phyloP scores from a whole-genome alignment of 352 stramenopile species.

The Phytophthora gonapodyides region DNA sequence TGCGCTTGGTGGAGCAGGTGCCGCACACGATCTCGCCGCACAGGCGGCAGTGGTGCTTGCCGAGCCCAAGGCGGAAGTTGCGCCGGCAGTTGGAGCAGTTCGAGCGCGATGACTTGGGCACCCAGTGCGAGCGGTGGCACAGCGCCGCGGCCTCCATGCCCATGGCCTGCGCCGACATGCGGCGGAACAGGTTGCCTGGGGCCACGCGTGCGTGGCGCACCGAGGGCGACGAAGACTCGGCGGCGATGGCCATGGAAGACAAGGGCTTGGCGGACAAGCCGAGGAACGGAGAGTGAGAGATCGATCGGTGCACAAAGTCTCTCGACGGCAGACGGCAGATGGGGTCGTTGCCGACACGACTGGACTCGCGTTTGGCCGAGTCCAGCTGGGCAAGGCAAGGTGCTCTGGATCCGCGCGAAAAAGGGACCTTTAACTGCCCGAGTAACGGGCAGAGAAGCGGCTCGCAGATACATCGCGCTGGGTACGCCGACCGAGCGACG shows the following conservation, averaged over 20 bases:
- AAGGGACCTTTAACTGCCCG: slow-evolving; percentile 20
- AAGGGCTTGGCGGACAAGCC: slow-evolving; percentile 4
- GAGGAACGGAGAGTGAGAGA: slow-evolving; percentile 28
- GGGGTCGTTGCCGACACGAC: not conserved
- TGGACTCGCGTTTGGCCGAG: no score
- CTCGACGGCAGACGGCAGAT: slow-evolving; percentile 15
- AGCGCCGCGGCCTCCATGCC: slow-evolving; percentile 71
- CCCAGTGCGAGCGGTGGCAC: slow-evolving; percentile 76
- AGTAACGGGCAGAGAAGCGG: slow-evolving; percentile 25
- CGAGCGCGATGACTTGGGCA: slow-evolving; percentile 69
- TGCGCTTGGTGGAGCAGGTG: slow-evolving; percentile 70
- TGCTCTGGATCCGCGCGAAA: slow-evolving; percentile 12
- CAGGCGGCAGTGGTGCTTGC: slow-evolving; percentile 80
- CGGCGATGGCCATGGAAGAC: slow-evolving; percentile 21
- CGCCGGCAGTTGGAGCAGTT: slow-evolving; percentile 70
- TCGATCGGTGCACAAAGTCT: slow-evolving; percentile 2
- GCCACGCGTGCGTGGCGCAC: slow-evolving; percentile 22
- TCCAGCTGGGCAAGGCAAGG: slow-evolving; percentile 15
- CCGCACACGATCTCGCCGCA: slow-evolving; percentile 82
- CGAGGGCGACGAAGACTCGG: slow-evolving; percentile 12
- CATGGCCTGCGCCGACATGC: slow-evolving; percentile 65
- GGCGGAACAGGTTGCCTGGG: slow-evolving; percentile 46
- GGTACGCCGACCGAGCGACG: slow-evolving; percentile 5
- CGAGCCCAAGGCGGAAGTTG: slow-evolving; percentile 61
- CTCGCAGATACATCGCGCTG: slow-evolving; percentile 27